These are phyloP conservation scores for Spiromastix sp. DNA, from an alignment of 2,329 filamentous ascomycete species.

Conservation along the genomic window DNA sequence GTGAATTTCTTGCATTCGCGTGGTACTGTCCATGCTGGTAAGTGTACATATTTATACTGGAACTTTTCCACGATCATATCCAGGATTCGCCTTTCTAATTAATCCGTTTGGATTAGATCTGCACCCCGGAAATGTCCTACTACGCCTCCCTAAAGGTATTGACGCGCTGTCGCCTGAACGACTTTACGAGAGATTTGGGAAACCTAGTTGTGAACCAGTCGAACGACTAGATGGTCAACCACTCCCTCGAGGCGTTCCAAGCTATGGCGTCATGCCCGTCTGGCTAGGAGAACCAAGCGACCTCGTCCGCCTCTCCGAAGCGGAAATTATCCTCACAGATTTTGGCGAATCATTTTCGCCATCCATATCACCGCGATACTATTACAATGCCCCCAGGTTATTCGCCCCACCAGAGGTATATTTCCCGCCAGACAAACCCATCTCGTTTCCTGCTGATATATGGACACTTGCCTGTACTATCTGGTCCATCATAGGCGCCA, in stretches of 20 bases:
- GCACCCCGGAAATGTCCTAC: conserved; percentile 17
- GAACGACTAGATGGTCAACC: conserved; percentile 6
- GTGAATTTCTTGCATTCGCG: conserved; percentile 16
- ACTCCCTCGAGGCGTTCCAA: conserved; percentile 6
- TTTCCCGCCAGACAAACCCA: conserved; percentile 4
- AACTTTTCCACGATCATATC: conserved; percentile 1
- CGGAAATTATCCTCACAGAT: conserved; percentile 9
- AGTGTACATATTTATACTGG: conserved; percentile 1
- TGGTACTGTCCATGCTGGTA: conserved; percentile 18
- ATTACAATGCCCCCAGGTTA: conserved; percentile 4
- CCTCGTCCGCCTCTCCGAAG: conserved; percentile 6
- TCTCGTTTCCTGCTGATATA: conserved; percentile 8
- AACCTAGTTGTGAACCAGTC: conserved; percentile 10
- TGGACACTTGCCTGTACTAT: conserved; percentile 25
- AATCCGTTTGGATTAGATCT: conserved; percentile 13
- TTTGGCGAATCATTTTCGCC: conserved; percentile 12
- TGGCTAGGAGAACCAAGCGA: conserved; percentile 6
- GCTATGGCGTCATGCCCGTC: conserved; percentile 6
- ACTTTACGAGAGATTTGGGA: conserved; percentile 15
- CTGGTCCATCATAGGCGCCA: conserved; percentile 19
- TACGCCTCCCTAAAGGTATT: conserved; percentile 13
- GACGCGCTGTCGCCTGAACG: conserved; percentile 14
- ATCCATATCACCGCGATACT: conserved; percentile 3
- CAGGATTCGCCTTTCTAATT: conserved; percentile 1
- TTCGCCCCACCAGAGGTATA: conserved; percentile 7